A percentile compares a stretch with the other conserved stretches of the same genome.
phyloP scores from a whole-genome alignment of 1,139 yeast species.

The Protomyces inouyei region DNA sequence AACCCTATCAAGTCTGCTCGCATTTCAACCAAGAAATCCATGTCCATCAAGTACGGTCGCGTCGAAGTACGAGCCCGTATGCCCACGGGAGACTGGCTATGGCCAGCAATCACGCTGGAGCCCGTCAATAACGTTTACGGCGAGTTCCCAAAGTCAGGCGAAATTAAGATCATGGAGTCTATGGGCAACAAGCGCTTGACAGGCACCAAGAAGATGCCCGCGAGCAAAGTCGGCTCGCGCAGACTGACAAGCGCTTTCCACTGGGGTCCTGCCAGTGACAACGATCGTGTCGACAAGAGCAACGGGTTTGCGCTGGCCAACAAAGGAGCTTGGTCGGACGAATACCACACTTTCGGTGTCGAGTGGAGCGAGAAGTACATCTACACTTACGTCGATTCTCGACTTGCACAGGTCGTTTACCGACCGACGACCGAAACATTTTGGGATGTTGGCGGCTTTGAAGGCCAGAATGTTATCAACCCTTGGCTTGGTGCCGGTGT shows the following conservation, averaged over 20 bases:
- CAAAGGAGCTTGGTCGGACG: constrained; percentile 17
- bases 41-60: constrained; percentile 27
- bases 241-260: constrained; percentile 29
- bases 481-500: constrained; percentile 29
- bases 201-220: constrained; percentile 16
- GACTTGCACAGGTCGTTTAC: constrained; percentile 29
- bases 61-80: constrained; percentile 30
- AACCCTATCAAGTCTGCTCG: constrained; percentile 32
- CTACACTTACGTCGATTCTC: constrained; percentile 30
- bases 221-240: constrained; percentile 23
- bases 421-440: constrained; percentile 12
- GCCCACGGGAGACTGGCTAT: constrained; percentile 31
- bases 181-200: constrained; percentile 24
- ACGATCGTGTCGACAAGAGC: constrained; percentile 26
- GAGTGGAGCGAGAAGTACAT: constrained; percentile 32
- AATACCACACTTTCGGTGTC: constrained; percentile 30
- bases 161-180: constrained; percentile 29
- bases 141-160: constrained; percentile 31
- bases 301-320: constrained; percentile 7
- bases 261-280: constrained; percentile 29
- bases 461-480: constrained; percentile 20
- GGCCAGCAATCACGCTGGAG: constrained; percentile 33
- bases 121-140: constrained; percentile 30
- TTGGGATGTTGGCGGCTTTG: constrained; percentile 10
- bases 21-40: constrained; percentile 22